Conservation (phyloP, 305 asterid genomes). For the Fraxinus dipetala region DNA sequence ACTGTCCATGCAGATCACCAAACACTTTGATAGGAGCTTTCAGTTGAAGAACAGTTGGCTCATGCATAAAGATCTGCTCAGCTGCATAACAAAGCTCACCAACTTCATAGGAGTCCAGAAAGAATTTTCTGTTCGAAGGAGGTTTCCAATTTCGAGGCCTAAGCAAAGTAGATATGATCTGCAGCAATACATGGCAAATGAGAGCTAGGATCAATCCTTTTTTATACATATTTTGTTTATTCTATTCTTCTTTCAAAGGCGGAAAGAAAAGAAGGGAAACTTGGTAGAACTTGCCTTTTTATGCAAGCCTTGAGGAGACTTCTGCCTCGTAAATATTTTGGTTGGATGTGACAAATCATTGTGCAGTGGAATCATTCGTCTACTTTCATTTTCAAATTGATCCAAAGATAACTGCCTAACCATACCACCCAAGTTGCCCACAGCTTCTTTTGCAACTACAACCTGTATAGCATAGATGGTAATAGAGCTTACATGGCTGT, state of each 20-base stretch:
- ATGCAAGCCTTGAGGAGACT: constrained; percentile 96
- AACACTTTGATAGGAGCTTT: constrained; percentile 97
- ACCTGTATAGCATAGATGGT: constrained; percentile 54
- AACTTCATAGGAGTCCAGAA: constrained; percentile 94
- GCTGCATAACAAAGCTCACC: constrained; percentile 99
- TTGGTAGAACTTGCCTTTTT: constrained; percentile 68
- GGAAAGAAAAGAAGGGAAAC: constrained; percentile 5
- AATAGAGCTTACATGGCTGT: constrained; percentile 20
- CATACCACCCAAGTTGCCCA: constrained; percentile 98
- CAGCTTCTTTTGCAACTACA: constrained; percentile 95
- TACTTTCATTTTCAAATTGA: constrained; percentile 98
- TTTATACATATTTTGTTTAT: not conserved
- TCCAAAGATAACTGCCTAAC: constrained; percentile 94
- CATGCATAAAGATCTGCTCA: constrained; percentile 97
- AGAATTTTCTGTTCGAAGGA: constrained; percentile 87
- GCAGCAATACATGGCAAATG: constrained; percentile 28
- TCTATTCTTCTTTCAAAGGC: not conserved
- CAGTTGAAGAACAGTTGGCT: constrained; percentile 94
- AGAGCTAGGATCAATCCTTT: constrained; percentile 7
- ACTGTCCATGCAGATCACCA: constrained; percentile 99
- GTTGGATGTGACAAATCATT: constrained; percentile 82
- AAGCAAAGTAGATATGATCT: constrained; percentile 89
- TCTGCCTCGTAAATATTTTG: constrained; percentile 75
- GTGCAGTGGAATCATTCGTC: constrained; percentile 80
- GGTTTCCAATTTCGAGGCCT: constrained; percentile 97